Evolutionary conservation across 805 yeast species (phyloP), one percentile per base, ranked within the genome.

Genomic region (Yarrowia sp.): DNA sequence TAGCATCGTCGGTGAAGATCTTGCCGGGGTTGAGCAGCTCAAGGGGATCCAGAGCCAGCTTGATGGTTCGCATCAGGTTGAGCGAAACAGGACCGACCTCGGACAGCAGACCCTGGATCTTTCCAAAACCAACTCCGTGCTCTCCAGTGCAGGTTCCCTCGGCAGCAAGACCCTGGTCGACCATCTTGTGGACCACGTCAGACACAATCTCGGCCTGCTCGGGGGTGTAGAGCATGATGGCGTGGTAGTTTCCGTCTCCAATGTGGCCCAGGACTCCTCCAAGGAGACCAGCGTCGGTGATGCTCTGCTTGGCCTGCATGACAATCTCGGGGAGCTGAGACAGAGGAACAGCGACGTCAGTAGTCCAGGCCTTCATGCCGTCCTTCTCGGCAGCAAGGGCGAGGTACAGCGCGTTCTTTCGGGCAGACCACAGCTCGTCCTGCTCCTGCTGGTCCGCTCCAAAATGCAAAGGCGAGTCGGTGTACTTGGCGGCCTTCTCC

Each of bases 111-210:
- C 78, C 84, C 27, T 80, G 81, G 65, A 92, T 74, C 69, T 89
- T 89, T 35, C 93, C 92, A 13, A 66, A 67, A 8, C 96, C 96
- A 38, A 90, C 82, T 13, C 96, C 96, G 70, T 89, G 96, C 69
- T 89, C 96, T 33, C 96, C 96, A 4, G 91, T 86, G 66, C 90
- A 85, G 1, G 96, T 89, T 1, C 96, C 96, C 60, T 88, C 96
- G 36, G 84, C 80, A 1, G 75, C 80, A 16, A 89, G 74, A 0
- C 93, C 96, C 39, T 85, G 71, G 44, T 78, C 69, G 51, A 87
- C 87, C 87, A 89, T 84, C 56, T 81, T 76, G 25, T 80, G 78
- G 13, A 86, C 85, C 12, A 86, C 68, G 12, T 70, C 68, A 63
- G 81, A 80, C 2, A 83, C 85, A 21, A 71, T 72, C 0, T 74